Percentiles rank a stretch among this genome's conserved stretches.
Evolutionary conservation across 495 filamentous ascomycete genomes (phyloP).

Genomic region (Xanthoparmelia taractica): DNA sequence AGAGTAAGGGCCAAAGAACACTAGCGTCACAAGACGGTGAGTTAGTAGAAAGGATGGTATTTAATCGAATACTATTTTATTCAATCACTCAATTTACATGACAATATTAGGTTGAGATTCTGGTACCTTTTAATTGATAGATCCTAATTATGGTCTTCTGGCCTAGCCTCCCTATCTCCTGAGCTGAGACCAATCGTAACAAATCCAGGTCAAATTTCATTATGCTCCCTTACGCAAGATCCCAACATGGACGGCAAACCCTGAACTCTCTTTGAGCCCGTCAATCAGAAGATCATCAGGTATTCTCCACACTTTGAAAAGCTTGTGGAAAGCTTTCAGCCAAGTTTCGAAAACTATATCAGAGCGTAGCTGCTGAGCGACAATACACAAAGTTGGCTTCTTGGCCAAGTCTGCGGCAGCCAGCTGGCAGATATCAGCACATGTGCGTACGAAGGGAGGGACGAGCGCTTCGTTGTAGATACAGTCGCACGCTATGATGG

Average conservation of each 20-base stretch:
- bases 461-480: constrained; percentile 86
- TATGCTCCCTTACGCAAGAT: constrained; percentile 35
- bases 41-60: no score
- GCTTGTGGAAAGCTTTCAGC: constrained; percentile 55
- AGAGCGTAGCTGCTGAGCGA: constrained; percentile 58
- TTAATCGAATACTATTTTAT: no score
- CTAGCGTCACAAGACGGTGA: no score
- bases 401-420: constrained; percentile 28
- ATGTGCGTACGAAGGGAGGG: constrained; percentile 72
- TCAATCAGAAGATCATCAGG: constrained; percentile 51
- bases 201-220: background rate
- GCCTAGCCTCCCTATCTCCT: background rate
- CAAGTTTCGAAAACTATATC: constrained; percentile 79
- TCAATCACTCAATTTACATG: no score
- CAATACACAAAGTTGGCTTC: constrained; percentile 15
- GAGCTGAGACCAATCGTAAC: background rate
- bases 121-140: no score
- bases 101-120: no score
- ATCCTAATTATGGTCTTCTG: no score
- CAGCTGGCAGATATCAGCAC: constrained; percentile 65
- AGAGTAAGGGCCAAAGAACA: background rate
- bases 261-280: constrained; percentile 50
- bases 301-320: constrained; percentile 72
- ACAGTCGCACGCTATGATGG: constrained; percentile 76
- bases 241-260: constrained; percentile 62